Base-by-base conservation (phyloP, 495 filamentous ascomycete genomes). In the Schizothecium vesticola region DNA sequence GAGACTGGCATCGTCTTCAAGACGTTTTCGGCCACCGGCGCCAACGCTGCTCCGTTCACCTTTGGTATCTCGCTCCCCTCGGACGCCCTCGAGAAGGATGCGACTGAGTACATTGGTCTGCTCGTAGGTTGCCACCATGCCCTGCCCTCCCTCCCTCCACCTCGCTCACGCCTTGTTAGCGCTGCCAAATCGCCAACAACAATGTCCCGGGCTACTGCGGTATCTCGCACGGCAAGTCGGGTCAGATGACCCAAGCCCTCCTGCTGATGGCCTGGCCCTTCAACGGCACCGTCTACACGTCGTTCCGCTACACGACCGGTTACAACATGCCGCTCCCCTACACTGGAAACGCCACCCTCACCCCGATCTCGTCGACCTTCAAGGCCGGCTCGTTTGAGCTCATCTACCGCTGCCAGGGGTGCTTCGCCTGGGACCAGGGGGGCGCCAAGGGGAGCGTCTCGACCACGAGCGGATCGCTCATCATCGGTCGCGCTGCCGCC, bases 321-420 rank as follows among this genome's bases (percentile, higher is more conserved):
- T 91, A 90, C 73, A 77, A 81, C 31, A 76, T 80, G 19, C 89
- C 89, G 0, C 78, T 77, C 5, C 59, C 85, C 31, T 91, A 90
- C 72, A 81, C 80, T 16, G 88, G 87, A 56, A 82, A 83, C 68
- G 87, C 87, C 21, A 85, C 81, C 26, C 66, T 86, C 22, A 87
- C 85, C 1, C 84, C 85, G 62, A 83, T 90, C 65, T 85, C 82
- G n/a, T 79, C 82, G n/a, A 81, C 73, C 60, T 75, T 88, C 67
- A 88, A 84, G 71, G 75, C 80, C 58, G 79, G 77, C 55, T 69
- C 80, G 71, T 91, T 84, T 73, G 83, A 83, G 63, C 73, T 88
- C 22, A 82, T 89, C 29, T 90, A 88, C 76, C 81, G 85, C 24
- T 91, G 89, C 79, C 77, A 87, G 71, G 80, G 84, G 74, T 91